These are phyloP conservation scores for Serendipita sp. DNA, from an alignment of 768 basidiomycete species.

Conservation along the genomic window DNA sequence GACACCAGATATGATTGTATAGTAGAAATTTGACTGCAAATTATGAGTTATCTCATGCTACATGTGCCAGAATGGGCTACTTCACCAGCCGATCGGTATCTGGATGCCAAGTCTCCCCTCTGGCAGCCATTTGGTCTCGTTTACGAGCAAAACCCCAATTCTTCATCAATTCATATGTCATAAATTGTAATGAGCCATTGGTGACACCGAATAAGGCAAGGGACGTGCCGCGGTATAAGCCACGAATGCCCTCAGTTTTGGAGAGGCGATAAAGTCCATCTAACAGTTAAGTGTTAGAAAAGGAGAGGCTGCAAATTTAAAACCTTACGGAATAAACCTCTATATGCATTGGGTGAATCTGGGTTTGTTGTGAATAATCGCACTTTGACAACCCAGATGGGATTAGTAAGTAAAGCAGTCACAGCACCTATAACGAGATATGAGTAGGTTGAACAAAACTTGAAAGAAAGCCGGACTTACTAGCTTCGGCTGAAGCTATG, in stretches of 20 bases:
- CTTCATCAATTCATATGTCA: constrained; percentile 94
- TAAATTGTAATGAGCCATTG: constrained; percentile 91
- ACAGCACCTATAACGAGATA: constrained; percentile 47
- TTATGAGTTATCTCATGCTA: neutral
- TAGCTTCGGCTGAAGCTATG: constrained; percentile 86
- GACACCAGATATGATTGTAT: constrained; percentile 79
- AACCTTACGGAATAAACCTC: constrained; percentile 57
- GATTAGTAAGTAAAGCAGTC: constrained; percentile 90
- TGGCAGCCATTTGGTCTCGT: constrained; percentile 37
- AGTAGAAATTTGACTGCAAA: constrained; percentile 72
- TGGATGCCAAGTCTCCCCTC: constrained; percentile 47
- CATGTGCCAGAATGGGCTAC: constrained; percentile 6
- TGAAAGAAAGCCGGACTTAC: constrained; percentile 36
- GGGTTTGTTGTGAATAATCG: constrained; percentile 79
- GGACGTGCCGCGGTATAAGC: constrained; percentile 74
- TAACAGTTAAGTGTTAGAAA: constrained; percentile 14
- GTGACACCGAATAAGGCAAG: constrained; percentile 84
- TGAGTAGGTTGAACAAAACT: constrained; percentile 6
- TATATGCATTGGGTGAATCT: constrained; percentile 56
- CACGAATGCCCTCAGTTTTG: constrained; percentile 53
- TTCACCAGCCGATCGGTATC: constrained; percentile 78
- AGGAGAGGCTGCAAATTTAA: neutral
- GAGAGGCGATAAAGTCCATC: constrained; percentile 62
- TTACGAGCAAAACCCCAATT: constrained; percentile 72
- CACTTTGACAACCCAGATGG: constrained; percentile 94